phyloP scores from a whole-genome alignment of 2,329 filamentous ascomycete species.

The Westerdykella ornata region DNA sequence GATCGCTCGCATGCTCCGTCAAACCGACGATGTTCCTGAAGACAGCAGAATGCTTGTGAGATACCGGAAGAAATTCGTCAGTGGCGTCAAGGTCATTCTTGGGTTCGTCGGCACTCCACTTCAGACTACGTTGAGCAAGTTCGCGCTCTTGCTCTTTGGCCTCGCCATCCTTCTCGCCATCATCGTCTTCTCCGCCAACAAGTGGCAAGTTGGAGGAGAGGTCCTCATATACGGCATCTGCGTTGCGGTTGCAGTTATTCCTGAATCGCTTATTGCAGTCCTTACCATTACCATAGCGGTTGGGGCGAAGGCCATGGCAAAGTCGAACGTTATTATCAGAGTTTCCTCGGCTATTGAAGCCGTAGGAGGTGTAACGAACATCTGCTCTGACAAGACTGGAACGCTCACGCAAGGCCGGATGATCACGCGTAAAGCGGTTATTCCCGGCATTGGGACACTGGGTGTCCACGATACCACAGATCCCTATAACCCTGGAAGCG shows the following conservation, averaged over 20 bases:
- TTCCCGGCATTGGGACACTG: slow-evolving; percentile 31
- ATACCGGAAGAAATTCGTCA: slow-evolving; percentile 26
- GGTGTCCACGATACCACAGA: slow-evolving; percentile 31
- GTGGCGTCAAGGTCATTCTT: slow-evolving; percentile 47
- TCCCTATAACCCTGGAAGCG: slow-evolving; percentile 32
- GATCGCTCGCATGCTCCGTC: slow-evolving; percentile 63
- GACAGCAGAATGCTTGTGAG: slow-evolving; percentile 43
- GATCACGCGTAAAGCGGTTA: slow-evolving; percentile 35
- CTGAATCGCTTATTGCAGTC: slow-evolving; percentile 55
- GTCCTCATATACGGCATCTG: slow-evolving; percentile 46
- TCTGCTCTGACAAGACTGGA: slow-evolving; percentile 39
- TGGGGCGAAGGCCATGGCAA: slow-evolving; percentile 39
- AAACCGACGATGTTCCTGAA: slow-evolving; percentile 45
- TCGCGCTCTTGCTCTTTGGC: slow-evolving; percentile 73
- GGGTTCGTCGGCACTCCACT: slow-evolving; percentile 73
- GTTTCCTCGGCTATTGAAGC: slow-evolving; percentile 38
- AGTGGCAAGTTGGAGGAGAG: slow-evolving; percentile 37
- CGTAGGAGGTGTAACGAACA: slow-evolving; percentile 39
- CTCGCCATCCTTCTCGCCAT: slow-evolving; percentile 65
- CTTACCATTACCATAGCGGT: slow-evolving; percentile 58
- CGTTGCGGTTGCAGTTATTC: slow-evolving; percentile 44
- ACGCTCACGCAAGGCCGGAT: slow-evolving; percentile 39
- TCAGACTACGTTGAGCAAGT: slow-evolving; percentile 77
- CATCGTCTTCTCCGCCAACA: slow-evolving; percentile 60
- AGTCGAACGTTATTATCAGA: slow-evolving; percentile 37